A percentile compares a stretch with the other conserved stretches of the same genome.
Conservation (phyloP, 208 protist genomes). For the Trypanosoma lewisi region DNA sequence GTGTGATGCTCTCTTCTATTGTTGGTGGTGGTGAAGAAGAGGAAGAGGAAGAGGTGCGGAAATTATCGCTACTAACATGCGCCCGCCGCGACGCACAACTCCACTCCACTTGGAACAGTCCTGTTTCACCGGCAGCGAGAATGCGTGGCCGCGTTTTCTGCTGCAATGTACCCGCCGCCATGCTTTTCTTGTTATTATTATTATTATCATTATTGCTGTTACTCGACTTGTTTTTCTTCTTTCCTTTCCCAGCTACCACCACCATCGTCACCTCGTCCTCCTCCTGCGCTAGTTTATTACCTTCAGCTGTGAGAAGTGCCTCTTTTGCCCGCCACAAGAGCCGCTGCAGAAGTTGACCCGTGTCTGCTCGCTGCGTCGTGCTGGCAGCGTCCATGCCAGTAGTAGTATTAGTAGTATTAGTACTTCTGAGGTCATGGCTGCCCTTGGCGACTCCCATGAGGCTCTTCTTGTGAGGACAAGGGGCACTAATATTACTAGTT, state of each 20-base stretch:
- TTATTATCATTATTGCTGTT: background rate
- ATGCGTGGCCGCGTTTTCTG: background rate
- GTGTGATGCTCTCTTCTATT: constrained; percentile 10
- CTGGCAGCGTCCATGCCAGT: background rate
- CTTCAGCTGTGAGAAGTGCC: constrained; percentile 1
- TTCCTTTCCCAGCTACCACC: background rate
- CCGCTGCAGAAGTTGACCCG: constrained; percentile 4
- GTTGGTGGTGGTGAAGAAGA: background rate
- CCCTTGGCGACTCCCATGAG: background rate
- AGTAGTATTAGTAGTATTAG: background rate
- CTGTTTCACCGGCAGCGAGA: background rate
- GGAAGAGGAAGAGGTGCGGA: background rate
- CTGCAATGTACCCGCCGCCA: background rate
- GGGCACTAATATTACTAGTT: background rate
- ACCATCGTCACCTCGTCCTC: background rate
- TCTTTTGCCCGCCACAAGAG: constrained; percentile 23
- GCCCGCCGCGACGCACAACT: background rate
- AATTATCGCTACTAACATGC: background rate
- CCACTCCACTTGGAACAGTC: constrained; percentile 24
- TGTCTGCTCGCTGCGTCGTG: background rate
- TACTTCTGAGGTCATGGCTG: background rate
- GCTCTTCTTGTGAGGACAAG: background rate
- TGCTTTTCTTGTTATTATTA: no score
- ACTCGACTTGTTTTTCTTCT: background rate
- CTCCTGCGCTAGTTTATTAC: no score